Evolutionary conservation across 108 stramenopile genomes (phyloP).

Genomic region (Skeletonema tropicum): DNA sequence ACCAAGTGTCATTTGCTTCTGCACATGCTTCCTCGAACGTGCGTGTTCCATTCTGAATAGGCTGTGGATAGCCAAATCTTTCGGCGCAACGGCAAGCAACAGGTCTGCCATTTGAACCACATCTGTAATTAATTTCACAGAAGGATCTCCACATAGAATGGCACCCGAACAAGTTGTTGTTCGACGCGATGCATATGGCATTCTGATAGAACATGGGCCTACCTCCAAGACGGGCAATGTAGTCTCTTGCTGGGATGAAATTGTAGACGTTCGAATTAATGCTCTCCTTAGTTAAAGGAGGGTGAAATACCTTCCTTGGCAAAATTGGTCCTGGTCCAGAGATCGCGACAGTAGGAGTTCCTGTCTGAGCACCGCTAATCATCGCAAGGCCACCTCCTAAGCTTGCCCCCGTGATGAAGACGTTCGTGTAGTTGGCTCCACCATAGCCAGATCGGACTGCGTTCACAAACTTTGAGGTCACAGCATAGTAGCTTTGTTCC

Average conservation of each 20-base stretch:
- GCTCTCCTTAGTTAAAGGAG: conserved; percentile 55
- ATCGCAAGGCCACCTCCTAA: conserved; percentile 81
- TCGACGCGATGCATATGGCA: conserved; percentile 44
- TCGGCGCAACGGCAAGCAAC: conserved; percentile 38
- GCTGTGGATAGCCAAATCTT: conserved; percentile 50
- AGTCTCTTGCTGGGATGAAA: conserved; percentile 81
- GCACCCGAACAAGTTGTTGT: conserved; percentile 52
- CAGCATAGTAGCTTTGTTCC: conserved; percentile 43
- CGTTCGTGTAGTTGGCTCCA: conserved; percentile 15
- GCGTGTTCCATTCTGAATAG: conserved; percentile 37
- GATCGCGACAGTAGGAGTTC: conserved; percentile 63
- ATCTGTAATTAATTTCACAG: conserved; percentile 51
- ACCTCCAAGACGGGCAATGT: conserved; percentile 75
- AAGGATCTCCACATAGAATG: conserved; percentile 55
- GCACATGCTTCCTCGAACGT: conserved; percentile 41
- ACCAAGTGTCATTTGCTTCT: conserved; percentile 31
- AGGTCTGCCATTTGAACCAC: conserved; percentile 44
- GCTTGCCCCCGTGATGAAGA: conserved; percentile 46
- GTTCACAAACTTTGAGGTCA: conserved; percentile 41
- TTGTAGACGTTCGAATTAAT: conserved; percentile 76
- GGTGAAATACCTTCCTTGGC: conserved; percentile 62
- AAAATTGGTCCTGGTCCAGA: conserved; percentile 79
- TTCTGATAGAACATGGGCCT: conserved; percentile 37
- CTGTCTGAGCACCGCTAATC: conserved; percentile 80
- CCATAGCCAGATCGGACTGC: conserved; percentile 37